A percentile compares a stretch with the other conserved stretches of the same genome.
Evolutionary conservation across 768 basidiomycete genomes (phyloP).

Genomic region (Termitomyces sp.): DNA sequence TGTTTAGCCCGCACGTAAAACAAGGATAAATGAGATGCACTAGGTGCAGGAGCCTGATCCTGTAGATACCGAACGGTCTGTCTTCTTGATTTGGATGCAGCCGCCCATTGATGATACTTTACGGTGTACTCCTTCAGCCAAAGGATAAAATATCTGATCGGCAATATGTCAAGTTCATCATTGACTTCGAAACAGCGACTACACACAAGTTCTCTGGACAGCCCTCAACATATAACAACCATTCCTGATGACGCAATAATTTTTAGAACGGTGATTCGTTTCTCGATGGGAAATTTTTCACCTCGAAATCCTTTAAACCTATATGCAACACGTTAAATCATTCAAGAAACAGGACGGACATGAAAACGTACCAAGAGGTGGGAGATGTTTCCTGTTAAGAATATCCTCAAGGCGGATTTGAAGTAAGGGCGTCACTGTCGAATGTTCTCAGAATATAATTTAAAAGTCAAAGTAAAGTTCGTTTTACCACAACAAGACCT

Average conservation of each 20-base stretch:
- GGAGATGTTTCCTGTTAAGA: slow-evolving; percentile 69
- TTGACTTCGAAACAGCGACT: neutral
- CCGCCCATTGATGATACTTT: slow-evolving; percentile 39
- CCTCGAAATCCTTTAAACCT: slow-evolving; percentile 71
- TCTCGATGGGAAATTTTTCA: slow-evolving; percentile 10
- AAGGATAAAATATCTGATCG: slow-evolving; percentile 64
- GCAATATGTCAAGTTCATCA: slow-evolving; percentile 1
- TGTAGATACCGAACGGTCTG: slow-evolving; percentile 24
- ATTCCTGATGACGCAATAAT: slow-evolving; percentile 48
- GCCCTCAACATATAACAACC: slow-evolving; percentile 73
- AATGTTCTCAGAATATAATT: slow-evolving; percentile 4
- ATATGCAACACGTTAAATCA: neutral
- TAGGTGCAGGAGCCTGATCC: slow-evolving; percentile 32
- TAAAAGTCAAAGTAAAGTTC: neutral
- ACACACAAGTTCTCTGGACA: slow-evolving; percentile 70
- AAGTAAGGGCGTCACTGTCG: slow-evolving; percentile 57
- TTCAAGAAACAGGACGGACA: neutral
- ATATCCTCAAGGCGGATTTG: slow-evolving; percentile 70
- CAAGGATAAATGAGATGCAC: slow-evolving; percentile 54
- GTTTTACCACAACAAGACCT: slow-evolving; percentile 53
- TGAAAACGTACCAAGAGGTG: slow-evolving; percentile 52
- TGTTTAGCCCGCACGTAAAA: slow-evolving; percentile 78
- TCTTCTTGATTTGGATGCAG: slow-evolving; percentile 26
- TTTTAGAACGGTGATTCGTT: neutral
- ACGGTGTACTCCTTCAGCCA: slow-evolving; percentile 73